Evolutionary conservation across 768 basidiomycete genomes (phyloP).

Genomic region (Pisolithus orientalis): DNA sequence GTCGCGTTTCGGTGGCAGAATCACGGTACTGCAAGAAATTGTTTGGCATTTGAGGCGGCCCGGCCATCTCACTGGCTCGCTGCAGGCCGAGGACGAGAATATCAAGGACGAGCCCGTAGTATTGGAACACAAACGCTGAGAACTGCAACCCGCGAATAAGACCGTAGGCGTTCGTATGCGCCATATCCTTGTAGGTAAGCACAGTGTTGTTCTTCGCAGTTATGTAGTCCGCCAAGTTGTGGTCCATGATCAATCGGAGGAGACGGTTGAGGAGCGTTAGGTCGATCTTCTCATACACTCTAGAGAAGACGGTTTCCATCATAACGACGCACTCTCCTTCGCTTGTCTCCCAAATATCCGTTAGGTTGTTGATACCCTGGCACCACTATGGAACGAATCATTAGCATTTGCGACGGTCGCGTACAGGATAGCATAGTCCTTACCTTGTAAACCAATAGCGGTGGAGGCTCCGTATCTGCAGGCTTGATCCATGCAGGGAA

Average conservation of each 20-base stretch:
- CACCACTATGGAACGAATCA: constrained; percentile 54
- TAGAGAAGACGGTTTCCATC: constrained; percentile 97
- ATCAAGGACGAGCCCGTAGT: constrained; percentile 93
- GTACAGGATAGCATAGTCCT: constrained; percentile 17
- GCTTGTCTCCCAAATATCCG: constrained; percentile 96
- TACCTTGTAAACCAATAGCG: constrained; percentile 87
- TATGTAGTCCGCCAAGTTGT: constrained; percentile 98
- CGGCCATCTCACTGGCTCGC: constrained; percentile 98
- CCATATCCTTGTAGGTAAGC: constrained; percentile 96
- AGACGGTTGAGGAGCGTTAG: constrained; percentile 92
- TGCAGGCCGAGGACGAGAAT: constrained; percentile 95
- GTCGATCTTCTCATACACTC: constrained; percentile 99
- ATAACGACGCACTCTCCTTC: constrained; percentile 98
- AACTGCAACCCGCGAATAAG: constrained; percentile 97
- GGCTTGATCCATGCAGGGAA: constrained; percentile 99
- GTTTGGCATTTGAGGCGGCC: constrained; percentile 95
- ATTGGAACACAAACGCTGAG: constrained; percentile 99
- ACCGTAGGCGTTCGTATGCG: constrained; percentile 95
- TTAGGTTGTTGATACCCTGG: constrained; percentile 98
- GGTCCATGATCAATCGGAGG: constrained; percentile 92
- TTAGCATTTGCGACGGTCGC: not conserved
- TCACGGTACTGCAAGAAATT: constrained; percentile 98
- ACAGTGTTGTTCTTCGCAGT: constrained; percentile 98
- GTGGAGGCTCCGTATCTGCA: constrained; percentile 94
- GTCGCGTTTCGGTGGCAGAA: constrained; percentile 89